A percentile compares a stretch with the other conserved stretches of the same genome.
phyloP scores from a whole-genome alignment of 805 yeast species.

The Starmerella bombi region DNA sequence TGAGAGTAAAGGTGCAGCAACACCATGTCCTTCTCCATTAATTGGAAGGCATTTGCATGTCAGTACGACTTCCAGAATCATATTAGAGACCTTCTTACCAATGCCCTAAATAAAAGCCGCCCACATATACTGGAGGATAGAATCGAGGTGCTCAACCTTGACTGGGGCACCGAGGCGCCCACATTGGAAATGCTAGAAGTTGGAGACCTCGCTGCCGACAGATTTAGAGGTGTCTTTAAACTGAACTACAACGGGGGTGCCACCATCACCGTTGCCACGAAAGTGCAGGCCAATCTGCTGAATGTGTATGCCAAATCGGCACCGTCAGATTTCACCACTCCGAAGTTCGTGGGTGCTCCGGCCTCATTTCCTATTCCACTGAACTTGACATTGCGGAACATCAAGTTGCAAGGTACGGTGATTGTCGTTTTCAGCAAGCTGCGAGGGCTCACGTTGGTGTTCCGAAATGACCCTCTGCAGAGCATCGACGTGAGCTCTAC shows the following conservation, averaged over 20 bases:
- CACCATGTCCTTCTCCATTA: slow-evolving; percentile 61
- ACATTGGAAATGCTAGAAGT: slow-evolving; percentile 65
- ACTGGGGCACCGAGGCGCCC: slow-evolving; percentile 65
- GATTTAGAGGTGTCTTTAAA: slow-evolving; percentile 72
- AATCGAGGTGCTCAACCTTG: slow-evolving; percentile 52
- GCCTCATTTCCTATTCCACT: slow-evolving; percentile 67
- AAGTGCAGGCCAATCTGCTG: slow-evolving; percentile 73
- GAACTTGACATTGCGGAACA: slow-evolving; percentile 58
- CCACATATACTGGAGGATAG: slow-evolving; percentile 51
- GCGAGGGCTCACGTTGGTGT: slow-evolving; percentile 75
- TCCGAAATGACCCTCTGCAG: slow-evolving; percentile 79
- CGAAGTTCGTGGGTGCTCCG: slow-evolving; percentile 50
- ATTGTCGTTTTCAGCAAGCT: slow-evolving; percentile 69
- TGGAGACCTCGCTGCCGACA: slow-evolving; percentile 64
- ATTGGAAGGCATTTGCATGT: slow-evolving; percentile 63
- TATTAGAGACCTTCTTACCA: slow-evolving; percentile 45
- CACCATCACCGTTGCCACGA: slow-evolving; percentile 57
- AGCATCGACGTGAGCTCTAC: slow-evolving; percentile 70
- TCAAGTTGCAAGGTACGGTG: slow-evolving; percentile 65
- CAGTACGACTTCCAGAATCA: slow-evolving; percentile 49
- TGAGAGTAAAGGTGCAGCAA: too few species aligned
- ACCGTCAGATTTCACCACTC: slow-evolving; percentile 45
- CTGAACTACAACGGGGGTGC: slow-evolving; percentile 66
- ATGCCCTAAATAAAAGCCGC: slow-evolving; percentile 55
- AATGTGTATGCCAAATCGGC: slow-evolving; percentile 40